Conservation (phyloP, 345 rosid genomes). For the Chamaenerion angustifolium region DNA sequence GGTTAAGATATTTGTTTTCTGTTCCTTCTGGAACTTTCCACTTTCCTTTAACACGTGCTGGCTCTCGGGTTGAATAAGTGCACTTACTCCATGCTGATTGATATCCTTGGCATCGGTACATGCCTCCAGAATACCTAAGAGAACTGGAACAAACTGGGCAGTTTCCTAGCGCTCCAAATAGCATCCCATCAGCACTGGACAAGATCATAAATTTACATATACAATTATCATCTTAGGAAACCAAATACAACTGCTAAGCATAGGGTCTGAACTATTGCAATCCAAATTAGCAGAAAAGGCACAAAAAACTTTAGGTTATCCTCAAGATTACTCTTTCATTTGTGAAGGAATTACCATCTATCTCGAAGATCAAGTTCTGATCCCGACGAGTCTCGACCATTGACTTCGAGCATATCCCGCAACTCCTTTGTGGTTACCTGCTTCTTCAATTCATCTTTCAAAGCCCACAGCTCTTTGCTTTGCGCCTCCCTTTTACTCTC, state of each 20-base stretch:
- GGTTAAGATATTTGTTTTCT: slow-evolving; percentile 46
- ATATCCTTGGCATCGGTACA: slow-evolving; percentile 59
- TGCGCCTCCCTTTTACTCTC: slow-evolving; percentile 62
- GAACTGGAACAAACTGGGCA: slow-evolving; percentile 64
- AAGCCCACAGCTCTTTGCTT: slow-evolving; percentile 65
- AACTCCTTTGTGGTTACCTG: slow-evolving; percentile 58
- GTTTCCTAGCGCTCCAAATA: slow-evolving; percentile 69
- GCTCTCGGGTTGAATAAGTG: slow-evolving; percentile 54
- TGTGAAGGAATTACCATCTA: slow-evolving; percentile 38
- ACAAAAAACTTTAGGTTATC: too few relatives aligned
- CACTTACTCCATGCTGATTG: slow-evolving; percentile 92
- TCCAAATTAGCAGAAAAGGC: too few relatives aligned
- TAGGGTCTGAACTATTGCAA: too few relatives aligned
- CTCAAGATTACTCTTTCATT: too few relatives aligned
- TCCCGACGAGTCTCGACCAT: slow-evolving; percentile 69
- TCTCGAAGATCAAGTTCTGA: slow-evolving; percentile 90
- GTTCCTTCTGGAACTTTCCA: slow-evolving; percentile 78
- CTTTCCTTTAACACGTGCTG: slow-evolving; percentile 55
- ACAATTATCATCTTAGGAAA: not conserved
- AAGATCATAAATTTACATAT: slow-evolving; percentile 5
- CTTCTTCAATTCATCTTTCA: slow-evolving; percentile 79
- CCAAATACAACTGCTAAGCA: too few relatives aligned
- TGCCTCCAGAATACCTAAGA: slow-evolving; percentile 65
- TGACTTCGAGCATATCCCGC: slow-evolving; percentile 72
- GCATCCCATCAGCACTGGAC: slow-evolving; percentile 87